A percentile compares a stretch with the other conserved stretches of the same genome.
These are phyloP conservation scores for Phytophthora brassicae DNA, from an alignment of 352 stramenopile species.

Conservation along the genomic window DNA sequence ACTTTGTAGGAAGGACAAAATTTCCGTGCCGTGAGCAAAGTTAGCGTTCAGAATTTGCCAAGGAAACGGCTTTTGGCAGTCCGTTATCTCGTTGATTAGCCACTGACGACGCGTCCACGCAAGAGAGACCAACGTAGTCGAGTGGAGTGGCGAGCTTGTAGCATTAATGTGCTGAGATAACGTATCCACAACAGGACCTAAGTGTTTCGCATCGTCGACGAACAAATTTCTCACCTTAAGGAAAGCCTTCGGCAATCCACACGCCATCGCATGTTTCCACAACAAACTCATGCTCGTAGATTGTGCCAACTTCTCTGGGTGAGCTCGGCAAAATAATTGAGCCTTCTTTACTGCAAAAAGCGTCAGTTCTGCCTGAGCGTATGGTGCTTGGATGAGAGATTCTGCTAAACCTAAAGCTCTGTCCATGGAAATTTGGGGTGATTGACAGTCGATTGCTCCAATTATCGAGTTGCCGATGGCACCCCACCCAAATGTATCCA, in stretches of 20 bases:
- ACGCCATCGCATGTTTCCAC: slow-evolving; percentile 3
- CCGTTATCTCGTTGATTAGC: slow-evolving; percentile 16
- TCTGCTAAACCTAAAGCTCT: slow-evolving; percentile 7
- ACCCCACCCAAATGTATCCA: slow-evolving; percentile 6
- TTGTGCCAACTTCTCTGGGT: not conserved
- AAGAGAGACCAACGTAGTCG: not conserved
- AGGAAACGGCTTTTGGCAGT: slow-evolving; percentile 13
- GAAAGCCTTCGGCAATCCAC: not conserved
- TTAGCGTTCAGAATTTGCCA: slow-evolving; percentile 14
- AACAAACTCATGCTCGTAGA: slow-evolving; percentile 4
- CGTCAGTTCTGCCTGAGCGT: slow-evolving; percentile 1
- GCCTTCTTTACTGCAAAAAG: slow-evolving; percentile 7
- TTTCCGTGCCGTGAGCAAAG: not conserved
- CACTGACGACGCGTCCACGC: slow-evolving; percentile 14
- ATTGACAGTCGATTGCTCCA: not conserved
- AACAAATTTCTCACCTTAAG: slow-evolving; percentile 11
- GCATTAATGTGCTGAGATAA: slow-evolving; percentile 1
- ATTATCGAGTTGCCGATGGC: not conserved
- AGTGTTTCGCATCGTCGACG: not conserved
- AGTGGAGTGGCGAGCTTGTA: slow-evolving; percentile 4
- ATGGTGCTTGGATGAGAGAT: not conserved
- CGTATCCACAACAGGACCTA: slow-evolving; percentile 5
- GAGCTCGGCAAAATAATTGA: not conserved
- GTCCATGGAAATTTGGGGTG: not conserved
- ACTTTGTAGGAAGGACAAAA: slow-evolving; percentile 10